Evolutionary conservation across 345 rosid genomes (phyloP).

Genomic region (Rhodamnia rubescens): DNA sequence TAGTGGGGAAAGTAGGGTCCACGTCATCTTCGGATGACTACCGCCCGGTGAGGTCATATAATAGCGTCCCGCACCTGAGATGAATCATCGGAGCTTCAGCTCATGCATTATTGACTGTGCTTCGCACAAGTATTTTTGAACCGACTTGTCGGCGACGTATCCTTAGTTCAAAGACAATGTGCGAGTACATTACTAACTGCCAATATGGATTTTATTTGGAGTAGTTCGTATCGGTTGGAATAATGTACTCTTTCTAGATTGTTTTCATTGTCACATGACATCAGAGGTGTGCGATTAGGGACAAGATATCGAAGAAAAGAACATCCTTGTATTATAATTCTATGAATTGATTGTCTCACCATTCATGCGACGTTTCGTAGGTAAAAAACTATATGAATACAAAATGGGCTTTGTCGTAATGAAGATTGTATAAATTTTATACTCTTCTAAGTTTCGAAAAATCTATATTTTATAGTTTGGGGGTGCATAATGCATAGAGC

Average conservation of each 20-base stretch:
- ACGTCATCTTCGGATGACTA: too few relatives aligned
- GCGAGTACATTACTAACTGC: not conserved
- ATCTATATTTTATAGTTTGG: not conserved
- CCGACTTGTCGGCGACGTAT: too few relatives aligned
- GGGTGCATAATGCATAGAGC: not conserved
- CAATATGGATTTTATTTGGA: not conserved
- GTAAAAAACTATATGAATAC: too few relatives aligned
- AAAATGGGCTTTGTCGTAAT: not conserved
- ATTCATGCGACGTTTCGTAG: not conserved
- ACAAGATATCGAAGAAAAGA: not conserved
- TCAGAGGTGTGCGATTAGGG: not conserved
- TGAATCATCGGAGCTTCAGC: too few relatives aligned
- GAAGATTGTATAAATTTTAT: not conserved
- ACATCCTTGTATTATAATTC: not conserved
- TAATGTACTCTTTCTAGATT: not conserved
- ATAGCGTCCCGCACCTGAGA: too few relatives aligned
- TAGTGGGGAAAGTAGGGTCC: too few relatives aligned
- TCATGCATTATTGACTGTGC: too few relatives aligned
- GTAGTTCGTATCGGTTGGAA: not conserved
- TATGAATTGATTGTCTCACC: too few relatives aligned
- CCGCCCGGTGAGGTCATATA: rapidly evolving
- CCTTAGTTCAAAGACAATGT: too few relatives aligned
- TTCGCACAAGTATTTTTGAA: too few relatives aligned
- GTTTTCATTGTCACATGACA: not conserved
- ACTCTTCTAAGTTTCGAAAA: not conserved